These are phyloP conservation scores for Lichtheimia ramosa DNA, from an alignment of 371 early-diverging fungal species.

Conservation along the genomic window DNA sequence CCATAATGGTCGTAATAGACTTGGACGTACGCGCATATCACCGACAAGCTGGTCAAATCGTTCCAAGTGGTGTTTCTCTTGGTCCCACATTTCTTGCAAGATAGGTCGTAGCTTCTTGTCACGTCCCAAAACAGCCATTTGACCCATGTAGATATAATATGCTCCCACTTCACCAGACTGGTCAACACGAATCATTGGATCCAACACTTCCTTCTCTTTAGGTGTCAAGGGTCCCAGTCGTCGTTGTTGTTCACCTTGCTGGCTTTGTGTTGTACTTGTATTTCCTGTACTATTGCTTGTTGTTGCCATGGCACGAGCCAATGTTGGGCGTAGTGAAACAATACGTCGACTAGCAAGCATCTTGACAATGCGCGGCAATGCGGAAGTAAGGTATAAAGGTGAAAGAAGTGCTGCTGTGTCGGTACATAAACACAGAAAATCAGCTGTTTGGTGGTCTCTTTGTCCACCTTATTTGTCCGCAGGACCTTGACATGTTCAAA, in stretches of 20 bases:
- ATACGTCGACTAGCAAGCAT: no score
- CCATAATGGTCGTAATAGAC: conserved; percentile 85
- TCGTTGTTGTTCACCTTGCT: not conserved
- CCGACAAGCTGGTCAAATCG: conserved; percentile 77
- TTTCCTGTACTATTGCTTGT: no score
- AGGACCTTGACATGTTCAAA: conserved; percentile 54
- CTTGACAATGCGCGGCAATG: no score
- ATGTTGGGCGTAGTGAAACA: no score
- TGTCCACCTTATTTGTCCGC: no score
- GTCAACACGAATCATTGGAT: conserved; percentile 88
- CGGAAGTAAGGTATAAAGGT: no score
- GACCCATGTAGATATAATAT: conserved; percentile 93
- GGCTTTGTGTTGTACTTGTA: not conserved
- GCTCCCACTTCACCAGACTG: conserved; percentile 98
- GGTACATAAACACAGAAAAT: no score
- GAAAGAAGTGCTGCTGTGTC: no score
- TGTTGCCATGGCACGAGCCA: no score
- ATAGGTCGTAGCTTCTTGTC: conserved; percentile 71
- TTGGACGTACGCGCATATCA: conserved; percentile 83
- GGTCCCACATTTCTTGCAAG: conserved; percentile 94
- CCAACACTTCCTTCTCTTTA: conserved; percentile 29
- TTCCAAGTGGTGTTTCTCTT: conserved; percentile 84
- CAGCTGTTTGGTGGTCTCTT: no score
- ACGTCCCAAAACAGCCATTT: conserved; percentile 79
- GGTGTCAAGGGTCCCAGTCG: not conserved